Percentiles rank a stretch among this genome's conserved stretches.
Conservation (phyloP, 768 basidiomycete genomes). For the Leccinum subgranulosum region DNA sequence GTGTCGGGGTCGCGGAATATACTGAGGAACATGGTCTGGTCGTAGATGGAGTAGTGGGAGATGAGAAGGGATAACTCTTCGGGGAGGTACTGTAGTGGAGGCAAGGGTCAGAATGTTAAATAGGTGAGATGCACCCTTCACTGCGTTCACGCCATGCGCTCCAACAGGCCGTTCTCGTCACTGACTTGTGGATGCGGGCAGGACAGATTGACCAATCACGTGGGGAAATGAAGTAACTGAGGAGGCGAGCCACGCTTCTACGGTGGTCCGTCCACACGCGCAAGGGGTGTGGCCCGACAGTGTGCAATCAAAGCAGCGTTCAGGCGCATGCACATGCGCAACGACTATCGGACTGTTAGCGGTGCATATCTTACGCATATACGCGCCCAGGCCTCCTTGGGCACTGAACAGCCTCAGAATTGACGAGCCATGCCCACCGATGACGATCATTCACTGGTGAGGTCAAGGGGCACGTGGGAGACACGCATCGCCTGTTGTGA, state of each 20-base stretch:
- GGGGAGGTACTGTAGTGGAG: conserved; percentile 31
- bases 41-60: conserved; percentile 43
- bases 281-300: conserved; percentile 21
- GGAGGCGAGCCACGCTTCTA: conserved; percentile 27
- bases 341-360: conserved; percentile 8
- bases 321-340: not conserved
- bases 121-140: conserved; percentile 37
- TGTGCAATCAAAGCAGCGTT: conserved; percentile 15
- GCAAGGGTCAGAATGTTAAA: conserved; percentile 30
- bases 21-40: conserved; percentile 49
- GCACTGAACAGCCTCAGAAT: conserved; percentile 11
- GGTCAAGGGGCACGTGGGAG: conserved; percentile 22
- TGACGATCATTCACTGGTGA: not conserved
- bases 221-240: conserved; percentile 17
- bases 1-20: conserved; percentile 65
- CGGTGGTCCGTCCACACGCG: conserved; percentile 27
- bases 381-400: conserved; percentile 14
- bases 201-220: conserved; percentile 25
- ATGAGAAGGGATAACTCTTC: conserved; percentile 33
- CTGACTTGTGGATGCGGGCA: conserved; percentile 32
- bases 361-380: conserved; percentile 12
- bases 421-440: not conserved
- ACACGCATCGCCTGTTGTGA: conserved; percentile 18
- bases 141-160: conserved; percentile 44
- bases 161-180: conserved; percentile 23